These are phyloP conservation scores for Glycine tomentella DNA, from an alignment of 306 rosid genomes.

Conservation along the genomic window DNA sequence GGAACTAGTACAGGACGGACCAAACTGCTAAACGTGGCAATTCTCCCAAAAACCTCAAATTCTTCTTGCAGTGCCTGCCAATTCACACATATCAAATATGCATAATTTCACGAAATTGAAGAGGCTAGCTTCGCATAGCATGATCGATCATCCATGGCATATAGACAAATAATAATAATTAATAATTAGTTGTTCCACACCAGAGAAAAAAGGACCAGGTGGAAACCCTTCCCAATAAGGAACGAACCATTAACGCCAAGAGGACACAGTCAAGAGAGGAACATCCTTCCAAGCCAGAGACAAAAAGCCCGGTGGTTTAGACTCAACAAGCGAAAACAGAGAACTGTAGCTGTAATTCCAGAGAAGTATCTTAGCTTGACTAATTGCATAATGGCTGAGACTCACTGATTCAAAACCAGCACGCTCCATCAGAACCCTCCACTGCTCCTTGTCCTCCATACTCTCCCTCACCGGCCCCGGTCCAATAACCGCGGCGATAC, in stretches of 20 bases:
- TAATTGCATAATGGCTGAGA: constrained; percentile 84
- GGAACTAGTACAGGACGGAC: constrained; percentile 41
- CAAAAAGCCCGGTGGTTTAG: constrained; percentile 71
- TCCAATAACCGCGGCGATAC: constrained; percentile 65
- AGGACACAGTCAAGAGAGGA: constrained; percentile 82
- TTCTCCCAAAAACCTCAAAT: constrained; percentile 21
- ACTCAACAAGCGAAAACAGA: constrained; percentile 68
- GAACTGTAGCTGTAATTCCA: constrained; percentile 80
- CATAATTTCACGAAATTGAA: neutral
- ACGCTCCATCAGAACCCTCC: constrained; percentile 79
- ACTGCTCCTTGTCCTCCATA: constrained; percentile 83
- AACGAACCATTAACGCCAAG: constrained; percentile 75
- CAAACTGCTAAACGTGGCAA: constrained; percentile 47
- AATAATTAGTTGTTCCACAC: constrained; percentile 59
- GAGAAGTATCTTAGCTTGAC: constrained; percentile 82
- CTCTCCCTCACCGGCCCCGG: constrained; percentile 59
- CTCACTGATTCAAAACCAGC: constrained; percentile 71
- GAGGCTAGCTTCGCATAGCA: neutral
- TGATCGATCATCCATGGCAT: constrained; percentile 56
- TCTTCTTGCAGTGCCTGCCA: constrained; percentile 23
- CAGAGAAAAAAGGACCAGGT: constrained; percentile 80
- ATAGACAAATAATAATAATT: constrained; percentile 45
- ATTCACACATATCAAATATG: constrained; percentile 41
- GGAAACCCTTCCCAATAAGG: constrained; percentile 47
- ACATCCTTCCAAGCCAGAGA: constrained; percentile 89